Evolutionary conservation across 2,329 filamentous ascomycete genomes (phyloP).

Genomic region (Ophiosphaerella herpotricha): DNA sequence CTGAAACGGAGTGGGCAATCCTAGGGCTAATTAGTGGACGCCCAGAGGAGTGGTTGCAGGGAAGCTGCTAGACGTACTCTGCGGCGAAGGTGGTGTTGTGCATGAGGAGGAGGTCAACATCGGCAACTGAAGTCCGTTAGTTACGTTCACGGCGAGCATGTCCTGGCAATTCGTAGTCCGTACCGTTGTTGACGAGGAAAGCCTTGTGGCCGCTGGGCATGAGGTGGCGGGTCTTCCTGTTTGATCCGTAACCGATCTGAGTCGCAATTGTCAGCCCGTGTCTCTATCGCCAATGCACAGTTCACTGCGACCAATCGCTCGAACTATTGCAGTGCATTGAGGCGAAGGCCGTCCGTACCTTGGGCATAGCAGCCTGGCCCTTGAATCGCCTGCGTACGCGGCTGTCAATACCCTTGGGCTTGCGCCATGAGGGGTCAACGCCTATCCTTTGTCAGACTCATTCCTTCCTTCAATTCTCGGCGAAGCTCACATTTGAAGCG

Average conservation of each 20-base stretch:
- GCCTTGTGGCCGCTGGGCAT: slow-evolving; percentile 99
- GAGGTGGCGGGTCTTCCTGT: slow-evolving; percentile 99
- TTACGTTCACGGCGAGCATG: neutral
- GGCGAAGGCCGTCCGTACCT: slow-evolving; percentile 66
- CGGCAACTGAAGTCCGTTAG: slow-evolving; percentile 59
- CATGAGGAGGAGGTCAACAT: slow-evolving; percentile 98
- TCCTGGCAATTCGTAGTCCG: slow-evolving; percentile 3
- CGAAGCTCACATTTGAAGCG: slow-evolving; percentile 75
- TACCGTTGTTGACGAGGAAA: slow-evolving; percentile 94
- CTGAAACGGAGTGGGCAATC: slow-evolving; percentile 97
- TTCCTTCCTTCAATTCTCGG: slow-evolving; percentile 10
- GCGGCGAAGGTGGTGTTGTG: slow-evolving; percentile 99
- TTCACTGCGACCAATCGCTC: neutral
- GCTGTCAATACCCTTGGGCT: slow-evolving; percentile 99
- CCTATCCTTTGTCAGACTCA: slow-evolving; percentile 38
- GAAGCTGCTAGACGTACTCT: slow-evolving; percentile 68
- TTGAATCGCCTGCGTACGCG: slow-evolving; percentile 96
- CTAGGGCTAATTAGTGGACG: slow-evolving; percentile 53
- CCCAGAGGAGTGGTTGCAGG: neutral
- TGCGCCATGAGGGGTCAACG: slow-evolving; percentile 90
- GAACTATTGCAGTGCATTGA: neutral
- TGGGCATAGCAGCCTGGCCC: slow-evolving; percentile 95
- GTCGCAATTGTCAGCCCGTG: slow-evolving; percentile 36
- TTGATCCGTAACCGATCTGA: slow-evolving; percentile 97
- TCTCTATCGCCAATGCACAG: slow-evolving; percentile 1